These are phyloP conservation scores for Agroathelia rolfsii DNA, from an alignment of 1,284 basidiomycete genomes.

Conservation along the genomic window DNA sequence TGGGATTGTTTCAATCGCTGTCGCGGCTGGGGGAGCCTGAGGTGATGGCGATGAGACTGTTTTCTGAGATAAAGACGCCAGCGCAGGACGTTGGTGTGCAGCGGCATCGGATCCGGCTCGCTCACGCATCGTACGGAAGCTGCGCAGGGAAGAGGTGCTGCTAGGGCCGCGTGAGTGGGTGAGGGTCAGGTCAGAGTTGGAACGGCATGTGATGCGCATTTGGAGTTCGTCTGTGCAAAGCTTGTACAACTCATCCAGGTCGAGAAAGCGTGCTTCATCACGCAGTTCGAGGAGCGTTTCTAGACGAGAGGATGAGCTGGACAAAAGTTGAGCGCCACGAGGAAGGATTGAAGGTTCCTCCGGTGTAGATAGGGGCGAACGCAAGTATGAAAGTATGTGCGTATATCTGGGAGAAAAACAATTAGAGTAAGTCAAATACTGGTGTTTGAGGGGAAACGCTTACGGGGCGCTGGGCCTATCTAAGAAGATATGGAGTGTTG, in stretches of 20 bases:
- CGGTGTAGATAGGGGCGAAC: conserved; percentile 35
- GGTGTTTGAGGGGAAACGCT: conserved; percentile 23
- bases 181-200: conserved; percentile 16
- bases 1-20: no score
- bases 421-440: conserved; percentile 8
- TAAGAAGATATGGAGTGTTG: conserved; percentile 62
- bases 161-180: conserved; percentile 10
- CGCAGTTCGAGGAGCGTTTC: conserved; percentile 61
- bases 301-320: conserved; percentile 36
- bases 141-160: no score
- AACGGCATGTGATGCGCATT: conserved; percentile 19
- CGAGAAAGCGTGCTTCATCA: conserved; percentile 65
- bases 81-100: no score
- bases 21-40: no score
- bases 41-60: no score
- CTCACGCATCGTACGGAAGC: no score
- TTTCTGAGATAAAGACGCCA: no score
- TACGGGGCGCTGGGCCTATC: conserved; percentile 71
- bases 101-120: no score
- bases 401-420: conserved; percentile 37
- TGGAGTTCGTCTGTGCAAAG: conserved; percentile 61
- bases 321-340: conserved; percentile 42
- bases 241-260: conserved; percentile 46
- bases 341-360: conserved; percentile 47
- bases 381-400: conserved; percentile 62